These are phyloP conservation scores for Euphorbia schlechtendalii DNA, from an alignment of 441 rosid genomes.

Conservation along the genomic window DNA sequence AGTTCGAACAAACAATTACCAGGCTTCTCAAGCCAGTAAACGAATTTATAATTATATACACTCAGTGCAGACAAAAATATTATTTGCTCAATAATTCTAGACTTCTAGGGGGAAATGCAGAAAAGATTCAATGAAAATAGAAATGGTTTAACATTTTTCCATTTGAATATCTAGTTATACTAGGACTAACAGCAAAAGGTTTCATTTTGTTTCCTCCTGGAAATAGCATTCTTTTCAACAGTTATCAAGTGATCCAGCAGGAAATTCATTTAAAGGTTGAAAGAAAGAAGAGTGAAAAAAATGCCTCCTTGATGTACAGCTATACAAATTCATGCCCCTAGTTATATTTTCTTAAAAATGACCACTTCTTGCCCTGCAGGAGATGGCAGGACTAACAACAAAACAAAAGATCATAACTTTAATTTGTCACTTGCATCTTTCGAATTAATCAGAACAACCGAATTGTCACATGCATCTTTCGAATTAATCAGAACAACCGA, in stretches of 20 bases:
- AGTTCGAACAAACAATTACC: neutral
- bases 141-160: too few relatives aligned
- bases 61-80: neutral
- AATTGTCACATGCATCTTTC: too few relatives aligned
- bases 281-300: neutral
- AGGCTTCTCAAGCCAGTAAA: neutral
- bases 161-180: too few relatives aligned
- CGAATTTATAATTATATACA: neutral
- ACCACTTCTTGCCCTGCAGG: neutral
- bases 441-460: too few relatives aligned
- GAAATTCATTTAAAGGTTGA: neutral
- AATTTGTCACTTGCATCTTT: too few relatives aligned
- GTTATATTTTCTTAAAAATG: neutral
- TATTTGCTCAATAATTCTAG: neutral
- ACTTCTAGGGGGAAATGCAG: neutral
- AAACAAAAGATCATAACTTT: neutral
- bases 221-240: neutral
- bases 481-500: too few relatives aligned
- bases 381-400: neutral
- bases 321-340: neutral
- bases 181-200: neutral
- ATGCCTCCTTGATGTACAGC: neutral
- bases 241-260: neutral
- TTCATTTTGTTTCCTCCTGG: neutral
- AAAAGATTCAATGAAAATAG: slow-evolving; percentile 4